A percentile compares a stretch with the other conserved stretches of the same genome.
Conservation (phyloP, 805 yeast species). For the Geotrichum ghanense region DNA sequence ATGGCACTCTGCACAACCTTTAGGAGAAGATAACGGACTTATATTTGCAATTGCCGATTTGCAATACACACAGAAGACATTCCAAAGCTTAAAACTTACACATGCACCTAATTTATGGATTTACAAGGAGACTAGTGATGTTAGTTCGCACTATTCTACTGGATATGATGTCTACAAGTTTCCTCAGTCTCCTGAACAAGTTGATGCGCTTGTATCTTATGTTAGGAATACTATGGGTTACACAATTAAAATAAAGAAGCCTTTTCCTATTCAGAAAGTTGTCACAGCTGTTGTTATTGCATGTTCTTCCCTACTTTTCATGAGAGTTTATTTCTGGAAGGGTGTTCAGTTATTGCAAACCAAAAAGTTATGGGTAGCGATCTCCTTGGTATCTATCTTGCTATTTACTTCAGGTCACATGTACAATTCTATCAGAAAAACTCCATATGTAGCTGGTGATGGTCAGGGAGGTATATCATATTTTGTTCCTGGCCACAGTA, state of each 20-base stretch:
- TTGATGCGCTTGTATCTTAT: conserved; percentile 10
- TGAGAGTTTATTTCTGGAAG: conserved; percentile 8
- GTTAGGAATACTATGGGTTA: conserved; percentile 15
- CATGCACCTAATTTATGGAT: conserved; percentile 71
- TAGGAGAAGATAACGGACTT: conserved; percentile 32
- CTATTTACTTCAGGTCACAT: conserved; percentile 82
- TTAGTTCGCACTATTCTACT: conserved; percentile 18
- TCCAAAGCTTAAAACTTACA: conserved; percentile 42
- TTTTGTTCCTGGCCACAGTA: conserved; percentile 55
- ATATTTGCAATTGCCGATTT: conserved; percentile 72
- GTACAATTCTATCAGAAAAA: conserved; percentile 78
- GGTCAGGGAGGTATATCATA: conserved; percentile 36
- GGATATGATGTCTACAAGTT: conserved; percentile 19
- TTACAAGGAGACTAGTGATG: conserved; percentile 40
- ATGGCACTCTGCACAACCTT: conserved; percentile 48
- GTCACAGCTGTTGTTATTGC: conserved; percentile 9
- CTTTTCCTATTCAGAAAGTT: conserved; percentile 21
- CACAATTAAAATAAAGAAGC: conserved; percentile 21
- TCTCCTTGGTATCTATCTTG: conserved; percentile 50
- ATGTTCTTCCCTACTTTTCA: conserved; percentile 10
- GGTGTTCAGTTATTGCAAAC: conserved; percentile 30
- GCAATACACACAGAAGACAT: conserved; percentile 40
- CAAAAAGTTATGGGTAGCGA: conserved; percentile 61
- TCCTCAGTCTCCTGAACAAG: conserved; percentile 20
- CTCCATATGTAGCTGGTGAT: conserved; percentile 39